Percentiles rank a stretch among this genome's conserved stretches.
Evolutionary conservation across 192 early-diverging fungal species (phyloP).

Genomic region (Geranomyces michiganensis): DNA sequence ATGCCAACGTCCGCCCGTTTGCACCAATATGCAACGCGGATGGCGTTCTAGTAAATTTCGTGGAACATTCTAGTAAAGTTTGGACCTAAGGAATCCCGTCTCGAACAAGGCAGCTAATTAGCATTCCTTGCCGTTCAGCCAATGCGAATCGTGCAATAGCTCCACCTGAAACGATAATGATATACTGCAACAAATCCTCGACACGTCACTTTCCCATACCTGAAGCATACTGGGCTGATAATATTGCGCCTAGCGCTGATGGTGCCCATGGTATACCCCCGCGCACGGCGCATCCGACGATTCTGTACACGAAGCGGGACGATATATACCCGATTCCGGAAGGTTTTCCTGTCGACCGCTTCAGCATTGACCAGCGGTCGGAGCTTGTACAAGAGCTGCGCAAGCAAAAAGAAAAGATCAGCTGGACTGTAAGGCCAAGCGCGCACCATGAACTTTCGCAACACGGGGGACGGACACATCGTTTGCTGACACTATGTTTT

Average conservation of each 20-base stretch:
- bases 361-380: constrained; percentile 65
- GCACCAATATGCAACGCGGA: constrained; percentile 23
- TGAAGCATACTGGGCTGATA: constrained; percentile 64
- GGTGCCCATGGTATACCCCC: constrained; percentile 30
- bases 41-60: constrained; percentile 38
- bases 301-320: constrained; percentile 60
- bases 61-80: constrained; percentile 23
- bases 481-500: too few relatives aligned
- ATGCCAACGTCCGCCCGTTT: constrained; percentile 36
- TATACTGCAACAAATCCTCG: constrained; percentile 29
- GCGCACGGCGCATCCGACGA: constrained; percentile 65
- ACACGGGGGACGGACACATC: too few relatives aligned
- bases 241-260: neutral
- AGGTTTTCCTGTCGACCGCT: constrained; percentile 79
- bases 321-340: constrained; percentile 63
- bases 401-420: constrained; percentile 51
- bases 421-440: constrained; percentile 43
- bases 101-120: too few relatives aligned
- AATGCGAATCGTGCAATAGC: neutral
- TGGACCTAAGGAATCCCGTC: too few relatives aligned
- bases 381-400: constrained; percentile 64
- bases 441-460: too few relatives aligned
- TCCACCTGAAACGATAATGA: constrained; percentile 38
- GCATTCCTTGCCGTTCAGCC: too few relatives aligned
- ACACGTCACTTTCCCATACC: constrained; percentile 69